Base-by-base conservation (phyloP, 306 rosid species). In the Prinsepia uniflora region DNA sequence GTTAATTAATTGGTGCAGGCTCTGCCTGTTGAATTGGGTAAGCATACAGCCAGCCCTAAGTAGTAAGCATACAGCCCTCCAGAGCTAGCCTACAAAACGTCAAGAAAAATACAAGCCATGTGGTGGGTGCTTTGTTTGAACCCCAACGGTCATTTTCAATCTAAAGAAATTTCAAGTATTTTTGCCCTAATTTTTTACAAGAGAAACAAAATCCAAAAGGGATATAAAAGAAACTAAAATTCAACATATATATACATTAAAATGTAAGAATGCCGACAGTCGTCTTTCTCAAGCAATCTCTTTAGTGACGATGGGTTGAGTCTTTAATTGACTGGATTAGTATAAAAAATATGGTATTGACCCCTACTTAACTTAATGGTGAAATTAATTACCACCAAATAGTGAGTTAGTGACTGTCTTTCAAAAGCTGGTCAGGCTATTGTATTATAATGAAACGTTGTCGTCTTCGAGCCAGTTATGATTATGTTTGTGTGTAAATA, bases 341-440 rank as follows among this genome's bases (percentile, higher is more conserved):
- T n/a, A n/a, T n/a, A n/a, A n/a, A n/a, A n/a, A n/a, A n/a, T n/a
- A n/a, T n/a, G n/a, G n/a, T n/a, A n/a, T n/a, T n/a, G n/a, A n/a
- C n/a, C n/a, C n/a, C n/a, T n/a, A n/a, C n/a, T n/a, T n/a, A n/a
- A n/a, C n/a, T n/a, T n/a, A n/a, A n/a, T n/a, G n/a, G n/a, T n/a
- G n/a, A n/a, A n/a, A n/a, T n/a, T n/a, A n/a, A n/a, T n/a, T n/a
- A n/a, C n/a, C n/a, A n/a, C n/a, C n/a, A n/a, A n/a, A n/a, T n/a
- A n/a, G n/a, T n/a, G n/a, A n/a, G n/a, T n/a, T n/a, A n/a, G n/a
- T n/a, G n/a, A n/a, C n/a, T n/a, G n/a, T n/a, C n/a, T n/a, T n/a
- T n/a, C 58, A 73, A 70, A 73, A 47, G 85, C 64, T 59, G 47
- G 71, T 81, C 85, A 74, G 65, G 5, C 57, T 43, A 57, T 70